phyloP scores from a whole-genome alignment of 257 asterid species.

The Primulina eburnea region DNA sequence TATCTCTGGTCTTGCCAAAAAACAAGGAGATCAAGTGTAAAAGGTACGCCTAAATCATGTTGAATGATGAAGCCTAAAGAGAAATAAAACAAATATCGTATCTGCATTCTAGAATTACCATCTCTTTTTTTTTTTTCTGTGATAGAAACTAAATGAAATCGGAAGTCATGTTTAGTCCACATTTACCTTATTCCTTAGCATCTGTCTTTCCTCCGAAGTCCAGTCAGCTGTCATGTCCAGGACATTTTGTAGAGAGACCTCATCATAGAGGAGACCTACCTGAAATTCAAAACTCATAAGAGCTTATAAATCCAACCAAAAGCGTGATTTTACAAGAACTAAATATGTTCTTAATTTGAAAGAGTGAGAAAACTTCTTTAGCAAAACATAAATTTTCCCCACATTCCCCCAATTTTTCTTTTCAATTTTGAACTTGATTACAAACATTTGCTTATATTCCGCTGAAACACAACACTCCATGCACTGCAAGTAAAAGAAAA shows the following conservation, averaged over 20 bases:
- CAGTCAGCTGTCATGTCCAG: conserved; percentile 90
- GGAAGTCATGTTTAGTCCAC: background rate
- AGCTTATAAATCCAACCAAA: background rate
- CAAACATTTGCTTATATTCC: background rate
- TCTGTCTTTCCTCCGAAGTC: conserved; percentile 35
- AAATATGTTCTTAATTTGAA: background rate
- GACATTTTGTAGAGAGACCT: conserved; percentile 66
- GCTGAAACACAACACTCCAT: background rate
- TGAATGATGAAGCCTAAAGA: background rate
- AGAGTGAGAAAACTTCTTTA: background rate
- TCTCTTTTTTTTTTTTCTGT: too few relatives aligned
- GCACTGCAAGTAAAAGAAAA: conserved; percentile 4
- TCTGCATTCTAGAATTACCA: background rate
- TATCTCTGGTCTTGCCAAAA: background rate
- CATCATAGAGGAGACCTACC: conserved; percentile 83
- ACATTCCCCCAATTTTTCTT: background rate
- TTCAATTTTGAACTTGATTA: background rate
- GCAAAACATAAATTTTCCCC: background rate
- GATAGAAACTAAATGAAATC: background rate
- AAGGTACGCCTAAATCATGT: background rate
- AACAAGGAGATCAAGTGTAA: background rate
- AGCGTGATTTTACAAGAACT: background rate
- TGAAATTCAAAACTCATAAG: conserved; percentile 29
- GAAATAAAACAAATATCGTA: too few relatives aligned
- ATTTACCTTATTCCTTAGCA: background rate